Conservation (phyloP, 192 early-diverging fungal species). For the Coemansia sp. region DNA sequence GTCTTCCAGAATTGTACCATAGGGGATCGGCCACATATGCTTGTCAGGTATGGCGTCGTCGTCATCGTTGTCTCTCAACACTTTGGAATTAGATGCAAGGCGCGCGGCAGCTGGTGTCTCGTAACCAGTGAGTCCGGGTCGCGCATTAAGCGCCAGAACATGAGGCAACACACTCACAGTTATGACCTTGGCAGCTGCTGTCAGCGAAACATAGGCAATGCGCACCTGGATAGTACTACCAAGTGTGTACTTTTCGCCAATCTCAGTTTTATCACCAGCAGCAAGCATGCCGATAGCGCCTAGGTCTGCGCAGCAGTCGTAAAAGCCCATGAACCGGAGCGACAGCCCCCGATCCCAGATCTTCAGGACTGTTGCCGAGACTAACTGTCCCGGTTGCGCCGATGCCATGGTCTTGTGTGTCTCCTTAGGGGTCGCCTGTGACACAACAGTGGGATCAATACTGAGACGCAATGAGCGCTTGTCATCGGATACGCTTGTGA, state of each 20-base stretch:
- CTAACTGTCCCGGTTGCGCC: constrained; percentile 74
- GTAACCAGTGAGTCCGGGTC: constrained; percentile 39
- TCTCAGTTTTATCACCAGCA: constrained; percentile 49
- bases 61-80: constrained; percentile 4
- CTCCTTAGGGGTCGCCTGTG: constrained; percentile 54
- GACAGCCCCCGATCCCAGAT: constrained; percentile 65
- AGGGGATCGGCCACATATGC: constrained; percentile 59
- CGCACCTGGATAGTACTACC: constrained; percentile 67
- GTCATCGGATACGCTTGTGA: constrained; percentile 62
- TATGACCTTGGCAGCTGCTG: constrained; percentile 62
- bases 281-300: constrained; percentile 60
- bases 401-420: constrained; percentile 70
- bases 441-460: constrained; percentile 60
- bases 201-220: constrained; percentile 73
- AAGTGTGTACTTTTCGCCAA: constrained; percentile 58
- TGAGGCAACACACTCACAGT: constrained; percentile 60
- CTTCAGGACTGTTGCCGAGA: constrained; percentile 65
- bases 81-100: constrained; percentile 11
- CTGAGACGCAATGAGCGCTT: constrained; percentile 67
- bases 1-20: constrained; percentile 69
- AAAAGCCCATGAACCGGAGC: constrained; percentile 79
- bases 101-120: constrained; percentile 35
- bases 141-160: constrained; percentile 54
- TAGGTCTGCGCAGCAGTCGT: constrained; percentile 62
- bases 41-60: constrained; percentile 24